These are phyloP conservation scores for Suillus spraguei DNA, from an alignment of 768 basidiomycete species.

Conservation along the genomic window DNA sequence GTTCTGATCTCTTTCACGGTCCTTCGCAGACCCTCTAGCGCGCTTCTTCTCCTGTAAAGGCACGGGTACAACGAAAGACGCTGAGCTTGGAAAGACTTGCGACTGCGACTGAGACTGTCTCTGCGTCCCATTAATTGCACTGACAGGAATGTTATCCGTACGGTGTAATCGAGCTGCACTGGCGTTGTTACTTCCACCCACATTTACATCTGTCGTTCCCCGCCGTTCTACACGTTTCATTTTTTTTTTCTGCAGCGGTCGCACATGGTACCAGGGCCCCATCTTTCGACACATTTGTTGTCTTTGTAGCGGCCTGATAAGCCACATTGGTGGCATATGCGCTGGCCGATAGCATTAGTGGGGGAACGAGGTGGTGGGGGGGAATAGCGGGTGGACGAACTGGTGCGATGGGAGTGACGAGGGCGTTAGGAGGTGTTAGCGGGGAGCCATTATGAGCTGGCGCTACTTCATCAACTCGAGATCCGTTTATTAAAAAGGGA, in stretches of 20 bases:
- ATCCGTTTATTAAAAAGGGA: slow-evolving; percentile 8
- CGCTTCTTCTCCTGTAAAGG: slow-evolving; percentile 7
- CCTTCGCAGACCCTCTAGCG: slow-evolving; percentile 7
- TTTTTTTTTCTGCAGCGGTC: slow-evolving; percentile 81
- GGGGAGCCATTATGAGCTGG: slow-evolving; percentile 9
- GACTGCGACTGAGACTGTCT: slow-evolving; percentile 18
- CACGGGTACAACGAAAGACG: not conserved
- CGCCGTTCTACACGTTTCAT: slow-evolving; percentile 83
- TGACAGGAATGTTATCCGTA: slow-evolving; percentile 34
- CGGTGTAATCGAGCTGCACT: slow-evolving; percentile 26
- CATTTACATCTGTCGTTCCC: slow-evolving; percentile 55
- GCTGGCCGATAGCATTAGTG: slow-evolving; percentile 62
- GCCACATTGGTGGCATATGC: slow-evolving; percentile 79
- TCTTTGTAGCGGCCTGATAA: slow-evolving; percentile 78
- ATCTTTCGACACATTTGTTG: slow-evolving; percentile 85
- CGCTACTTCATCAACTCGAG: not conserved
- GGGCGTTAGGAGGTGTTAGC: slow-evolving; percentile 14
- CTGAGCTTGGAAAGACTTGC: slow-evolving; percentile 23
- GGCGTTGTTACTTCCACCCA: slow-evolving; percentile 16
- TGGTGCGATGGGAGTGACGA: not conserved
- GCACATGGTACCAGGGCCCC: slow-evolving; percentile 86
- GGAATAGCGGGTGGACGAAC: slow-evolving; percentile 6
- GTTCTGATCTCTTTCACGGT: slow-evolving; percentile 24
- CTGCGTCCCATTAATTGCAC: slow-evolving; percentile 26
- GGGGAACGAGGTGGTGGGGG: slow-evolving; percentile 27